phyloP scores from a whole-genome alignment of 73 alveolate genomes.

The Durusdinium trenchii region DNA sequence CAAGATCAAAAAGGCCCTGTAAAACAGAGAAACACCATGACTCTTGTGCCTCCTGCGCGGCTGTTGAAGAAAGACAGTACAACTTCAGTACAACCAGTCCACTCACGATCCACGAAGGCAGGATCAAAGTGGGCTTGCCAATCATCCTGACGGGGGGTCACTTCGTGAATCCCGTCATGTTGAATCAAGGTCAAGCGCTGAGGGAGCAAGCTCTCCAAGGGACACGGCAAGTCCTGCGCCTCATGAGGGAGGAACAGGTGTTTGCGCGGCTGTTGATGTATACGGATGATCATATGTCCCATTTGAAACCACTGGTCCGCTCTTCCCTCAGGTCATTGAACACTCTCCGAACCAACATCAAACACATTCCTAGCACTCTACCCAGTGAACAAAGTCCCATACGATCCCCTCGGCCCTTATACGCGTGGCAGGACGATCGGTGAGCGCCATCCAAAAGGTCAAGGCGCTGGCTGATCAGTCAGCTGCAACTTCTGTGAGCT shows the following conservation, averaged over 20 bases:
- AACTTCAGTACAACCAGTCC: slow-evolving; percentile 19
- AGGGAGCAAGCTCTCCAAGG: not conserved
- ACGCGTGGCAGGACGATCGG: not conserved
- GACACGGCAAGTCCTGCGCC: not conserved
- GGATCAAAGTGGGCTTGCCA: not conserved
- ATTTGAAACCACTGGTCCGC: slow-evolving; percentile 13
- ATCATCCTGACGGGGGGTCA: not conserved
- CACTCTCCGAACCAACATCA: not conserved
- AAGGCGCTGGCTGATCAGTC: not conserved
- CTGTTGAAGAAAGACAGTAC: not conserved
- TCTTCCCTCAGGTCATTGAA: not conserved
- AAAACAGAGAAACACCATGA: not conserved
- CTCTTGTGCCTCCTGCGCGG: not conserved
- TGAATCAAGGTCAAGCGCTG: not conserved
- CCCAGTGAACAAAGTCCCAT: not conserved
- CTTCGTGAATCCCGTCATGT: not conserved
- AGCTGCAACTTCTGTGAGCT: not conserved
- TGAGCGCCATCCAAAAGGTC: not conserved
- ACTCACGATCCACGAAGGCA: not conserved
- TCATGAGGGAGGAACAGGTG: not conserved
- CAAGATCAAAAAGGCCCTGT: not conserved
- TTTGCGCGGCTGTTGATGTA: not conserved
- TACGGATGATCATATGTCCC: not conserved
- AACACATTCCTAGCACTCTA: not conserved
- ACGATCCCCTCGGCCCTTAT: not conserved